Evolutionary conservation across 495 filamentous ascomycete species (phyloP), one percentile per base, ranked within the genome.

Genomic region (Penicillium atrosanguineum): DNA sequence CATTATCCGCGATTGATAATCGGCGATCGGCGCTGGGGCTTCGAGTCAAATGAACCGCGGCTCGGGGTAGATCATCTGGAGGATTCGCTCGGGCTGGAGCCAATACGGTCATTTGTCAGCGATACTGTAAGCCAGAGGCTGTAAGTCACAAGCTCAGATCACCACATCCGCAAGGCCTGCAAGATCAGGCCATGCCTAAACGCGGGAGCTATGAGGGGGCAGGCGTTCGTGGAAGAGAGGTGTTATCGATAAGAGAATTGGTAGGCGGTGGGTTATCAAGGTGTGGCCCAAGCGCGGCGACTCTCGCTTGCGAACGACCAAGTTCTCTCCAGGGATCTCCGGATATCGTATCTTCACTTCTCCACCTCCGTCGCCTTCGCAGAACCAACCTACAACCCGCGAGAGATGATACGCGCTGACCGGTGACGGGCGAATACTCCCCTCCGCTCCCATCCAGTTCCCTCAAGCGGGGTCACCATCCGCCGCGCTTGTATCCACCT

Each of bases 1-100:
- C 88, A 90, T 56, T 95, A 96, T 43, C 88, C 91, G 26, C 90
- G 78, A 64, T 95, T 95, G 63, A 95, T 94, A 20, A 95, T 71
- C 4, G 92, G 92, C 16, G 89, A 81, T 21, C 91, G 77, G 50
- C 89, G 77, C 70, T 87, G 83, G 44, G 87, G 86, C 68, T 93
- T 95, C 62, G 83, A 84, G 25, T 95, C 89, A 67, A 96, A 94
- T 91, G 75, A 90, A 95, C 63, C 91, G 85, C 18, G 87, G 81
- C 56, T 93, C 78, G 49, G 82, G 69, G 50, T 86, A 96, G 18
- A 94, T 77, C 60, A 84, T 83, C 64, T 95, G 90, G 26, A 96
- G 90, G 59, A 88, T 91, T 53, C 90, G 80, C 66, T 96, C 96
- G 23, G 89, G 95, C 23, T 23, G 37, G 90, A 85, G 61, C 96